A percentile compares a stretch with the other conserved stretches of the same genome.
Conservation (phyloP, 1,284 basidiomycete genomes). For the Microbotryum silenes-acaulis region DNA sequence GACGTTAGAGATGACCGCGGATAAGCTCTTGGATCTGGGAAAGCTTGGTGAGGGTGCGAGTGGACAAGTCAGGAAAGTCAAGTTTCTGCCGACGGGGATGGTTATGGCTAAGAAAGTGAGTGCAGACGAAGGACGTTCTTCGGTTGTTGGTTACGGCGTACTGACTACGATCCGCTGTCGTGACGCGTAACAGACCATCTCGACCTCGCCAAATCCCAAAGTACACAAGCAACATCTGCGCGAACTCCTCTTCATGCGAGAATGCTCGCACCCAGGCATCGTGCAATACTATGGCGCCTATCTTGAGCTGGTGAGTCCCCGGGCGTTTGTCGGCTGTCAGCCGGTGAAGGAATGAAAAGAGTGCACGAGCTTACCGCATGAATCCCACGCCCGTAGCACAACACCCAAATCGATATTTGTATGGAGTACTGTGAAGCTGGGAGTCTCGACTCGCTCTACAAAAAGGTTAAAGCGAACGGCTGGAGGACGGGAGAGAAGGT, state of each 20-base stretch:
- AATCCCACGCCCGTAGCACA: slow-evolving; percentile 37
- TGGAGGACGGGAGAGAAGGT: slow-evolving; percentile 86
- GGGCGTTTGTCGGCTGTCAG: neutral
- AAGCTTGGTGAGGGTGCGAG: slow-evolving; percentile 91
- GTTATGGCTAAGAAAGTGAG: slow-evolving; percentile 81
- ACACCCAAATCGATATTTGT: slow-evolving; percentile 87
- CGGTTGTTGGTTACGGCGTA: neutral
- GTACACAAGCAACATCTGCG: slow-evolving; percentile 77
- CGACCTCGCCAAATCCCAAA: slow-evolving; percentile 84
- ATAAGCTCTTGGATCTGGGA: slow-evolving; percentile 35
- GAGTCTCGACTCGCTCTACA: slow-evolving; percentile 72
- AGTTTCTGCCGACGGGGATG: slow-evolving; percentile 61
- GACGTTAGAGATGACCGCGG: slow-evolving; percentile 26
- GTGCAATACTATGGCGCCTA: slow-evolving; percentile 91
- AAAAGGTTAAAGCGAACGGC: slow-evolving; percentile 66
- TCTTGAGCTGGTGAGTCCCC: slow-evolving; percentile 62
- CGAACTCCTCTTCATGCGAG: slow-evolving; percentile 82
- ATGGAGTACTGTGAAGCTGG: slow-evolving; percentile 90
- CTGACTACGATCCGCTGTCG: neutral
- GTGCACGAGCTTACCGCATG: neutral
- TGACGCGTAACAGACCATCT: slow-evolving; percentile 59
- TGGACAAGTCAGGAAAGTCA: slow-evolving; percentile 88
- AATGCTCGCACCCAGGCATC: slow-evolving; percentile 78
- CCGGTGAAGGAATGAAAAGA: neutral
- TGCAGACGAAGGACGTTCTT: slow-evolving; percentile 1